phyloP scores from a whole-genome alignment of 2,329 filamentous ascomycete genomes.

The Orbilia quercus region DNA sequence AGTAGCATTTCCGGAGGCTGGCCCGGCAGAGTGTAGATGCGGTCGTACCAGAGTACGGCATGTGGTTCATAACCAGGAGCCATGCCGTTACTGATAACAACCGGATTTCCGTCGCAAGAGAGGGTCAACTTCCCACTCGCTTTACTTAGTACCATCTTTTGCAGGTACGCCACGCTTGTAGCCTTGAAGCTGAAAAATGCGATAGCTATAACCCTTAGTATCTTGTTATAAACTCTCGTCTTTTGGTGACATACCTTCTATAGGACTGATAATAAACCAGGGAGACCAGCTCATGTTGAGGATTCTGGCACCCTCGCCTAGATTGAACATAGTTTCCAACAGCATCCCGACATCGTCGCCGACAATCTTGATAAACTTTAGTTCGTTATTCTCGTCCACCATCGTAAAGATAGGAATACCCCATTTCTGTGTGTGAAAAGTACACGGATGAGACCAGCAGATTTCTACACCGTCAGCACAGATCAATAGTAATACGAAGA shows the following conservation, averaged over 20 bases:
- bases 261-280: conserved; percentile 35
- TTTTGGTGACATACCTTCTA: conserved; percentile 21
- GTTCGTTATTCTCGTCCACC: conserved; percentile 43
- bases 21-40: conserved; percentile 9
- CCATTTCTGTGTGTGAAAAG: conserved; percentile 38
- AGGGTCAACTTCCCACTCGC: neutral
- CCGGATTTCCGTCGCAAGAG: conserved; percentile 7
- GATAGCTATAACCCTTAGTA: conserved; percentile 29
- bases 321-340: conserved; percentile 7
- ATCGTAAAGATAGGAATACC: conserved; percentile 46
- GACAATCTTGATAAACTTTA: conserved; percentile 40
- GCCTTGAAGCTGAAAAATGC: conserved; percentile 38
- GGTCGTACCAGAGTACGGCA: conserved; percentile 43
- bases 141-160: conserved; percentile 30
- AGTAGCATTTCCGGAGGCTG: conserved; percentile 32
- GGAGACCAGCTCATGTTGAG: conserved; percentile 49
- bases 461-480: conserved; percentile 24
- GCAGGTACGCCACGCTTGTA: conserved; percentile 7
- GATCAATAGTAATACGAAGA: neutral
- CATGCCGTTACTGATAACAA: conserved; percentile 15
- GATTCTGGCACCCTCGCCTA: conserved; percentile 24
- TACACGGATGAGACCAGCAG: conserved; percentile 49
- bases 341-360: conserved; percentile 41
- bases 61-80: conserved; percentile 40
- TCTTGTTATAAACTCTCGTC: too few relatives aligned